phyloP scores from a whole-genome alignment of 2,329 filamentous ascomycete genomes.

The Alternaria panax region DNA sequence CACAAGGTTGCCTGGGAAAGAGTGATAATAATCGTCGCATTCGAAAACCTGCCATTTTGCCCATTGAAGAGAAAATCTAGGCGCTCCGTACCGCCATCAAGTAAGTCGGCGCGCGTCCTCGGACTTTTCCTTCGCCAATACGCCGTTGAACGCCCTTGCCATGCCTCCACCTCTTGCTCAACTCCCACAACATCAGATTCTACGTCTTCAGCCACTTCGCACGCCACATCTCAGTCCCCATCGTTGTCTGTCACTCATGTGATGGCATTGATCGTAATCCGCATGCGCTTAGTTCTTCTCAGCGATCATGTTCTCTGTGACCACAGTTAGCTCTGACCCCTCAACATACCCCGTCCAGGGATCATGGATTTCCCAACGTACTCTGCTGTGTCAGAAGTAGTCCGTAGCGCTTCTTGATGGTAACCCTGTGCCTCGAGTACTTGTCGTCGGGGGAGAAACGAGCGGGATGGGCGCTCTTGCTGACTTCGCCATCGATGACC shows the following conservation, averaged over 20 bases:
- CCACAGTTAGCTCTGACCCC: constrained; percentile 2
- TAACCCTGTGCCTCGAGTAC: constrained; percentile 93
- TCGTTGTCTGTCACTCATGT: no score
- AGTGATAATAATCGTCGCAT: background rate
- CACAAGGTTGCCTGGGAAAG: background rate
- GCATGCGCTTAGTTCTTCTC: constrained; percentile 18
- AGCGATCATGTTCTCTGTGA: constrained; percentile 38
- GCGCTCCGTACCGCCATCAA: background rate
- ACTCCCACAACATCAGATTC: background rate
- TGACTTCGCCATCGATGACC: constrained; percentile 79
- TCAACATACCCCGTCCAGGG: background rate
- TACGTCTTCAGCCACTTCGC: background rate
- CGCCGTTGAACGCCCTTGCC: constrained; percentile 13
- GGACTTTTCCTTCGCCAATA: constrained; percentile 8
- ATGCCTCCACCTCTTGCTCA: background rate
- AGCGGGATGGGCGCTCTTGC: constrained; percentile 94
- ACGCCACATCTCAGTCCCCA: background rate
- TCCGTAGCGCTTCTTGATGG: constrained; percentile 91
- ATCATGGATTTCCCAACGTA: constrained; percentile 30
- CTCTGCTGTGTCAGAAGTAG: constrained; percentile 84
- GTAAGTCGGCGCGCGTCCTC: background rate
- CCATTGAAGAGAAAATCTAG: background rate
- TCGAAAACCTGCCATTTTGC: background rate
- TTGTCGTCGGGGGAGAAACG: constrained; percentile 98
- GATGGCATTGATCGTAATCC: background rate